These are phyloP conservation scores for Epichloe amarillans DNA, from an alignment of 2,329 filamentous ascomycete genomes.

Conservation along the genomic window DNA sequence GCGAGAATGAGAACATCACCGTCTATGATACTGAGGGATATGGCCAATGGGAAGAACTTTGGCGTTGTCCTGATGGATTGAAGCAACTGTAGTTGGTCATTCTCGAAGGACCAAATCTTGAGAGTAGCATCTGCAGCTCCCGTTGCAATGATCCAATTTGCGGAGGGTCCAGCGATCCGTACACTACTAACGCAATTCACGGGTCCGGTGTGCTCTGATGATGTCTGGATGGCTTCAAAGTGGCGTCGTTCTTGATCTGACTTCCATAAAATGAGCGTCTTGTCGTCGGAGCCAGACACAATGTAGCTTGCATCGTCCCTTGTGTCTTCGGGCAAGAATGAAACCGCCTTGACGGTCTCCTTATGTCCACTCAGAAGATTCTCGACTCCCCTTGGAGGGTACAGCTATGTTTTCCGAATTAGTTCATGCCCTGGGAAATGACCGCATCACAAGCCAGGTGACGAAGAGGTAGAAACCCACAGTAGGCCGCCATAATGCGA, in stretches of 20 bases:
- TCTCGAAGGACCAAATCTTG: constrained; percentile 53
- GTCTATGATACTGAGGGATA: constrained; percentile 52
- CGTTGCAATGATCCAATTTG: constrained; percentile 49
- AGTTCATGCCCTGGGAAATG: neutral
- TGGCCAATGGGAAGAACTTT: constrained; percentile 67
- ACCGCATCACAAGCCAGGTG: neutral
- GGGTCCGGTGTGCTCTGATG: constrained; percentile 54
- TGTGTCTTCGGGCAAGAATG: constrained; percentile 49
- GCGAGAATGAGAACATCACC: constrained; percentile 54
- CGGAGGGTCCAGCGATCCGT: constrained; percentile 13
- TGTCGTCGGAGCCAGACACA: constrained; percentile 72
- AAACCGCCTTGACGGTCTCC: constrained; percentile 70
- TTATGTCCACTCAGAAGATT: constrained; percentile 61
- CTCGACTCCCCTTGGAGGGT: constrained; percentile 42
- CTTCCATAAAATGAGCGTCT: constrained; percentile 61
- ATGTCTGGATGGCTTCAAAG: constrained; percentile 35
- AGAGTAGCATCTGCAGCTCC: constrained; percentile 69
- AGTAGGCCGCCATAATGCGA: constrained; percentile 75
- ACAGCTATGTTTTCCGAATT: constrained; percentile 16
- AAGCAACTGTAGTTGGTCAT: constrained; percentile 36
- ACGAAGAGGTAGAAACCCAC: constrained; percentile 34
- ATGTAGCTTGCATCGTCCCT: constrained; percentile 41
- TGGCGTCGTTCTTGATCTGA: constrained; percentile 13
- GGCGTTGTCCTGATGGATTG: constrained; percentile 63
- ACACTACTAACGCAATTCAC: constrained; percentile 54